Evolutionary conservation across 225 moss, liverwort and hornwort species (phyloP), one percentile per base, ranked within the genome.

Genomic region (Bryum argenteum): DNA sequence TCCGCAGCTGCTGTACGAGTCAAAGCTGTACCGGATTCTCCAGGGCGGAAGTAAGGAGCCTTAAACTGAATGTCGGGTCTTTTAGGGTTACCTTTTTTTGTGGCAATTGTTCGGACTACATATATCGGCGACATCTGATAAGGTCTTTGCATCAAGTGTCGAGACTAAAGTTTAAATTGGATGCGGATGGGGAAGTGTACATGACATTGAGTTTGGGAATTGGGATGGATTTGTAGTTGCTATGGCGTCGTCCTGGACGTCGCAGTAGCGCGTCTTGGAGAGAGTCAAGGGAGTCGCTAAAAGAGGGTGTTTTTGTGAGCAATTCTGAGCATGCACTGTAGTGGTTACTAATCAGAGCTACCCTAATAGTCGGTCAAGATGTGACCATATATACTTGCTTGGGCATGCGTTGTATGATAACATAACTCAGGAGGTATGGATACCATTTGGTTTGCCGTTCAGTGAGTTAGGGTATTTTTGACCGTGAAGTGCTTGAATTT

Each of bases 1-100:
- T 62, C 96, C 93, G 2, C 90, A 91, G 76, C 82, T 93, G 71
- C 83, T 93, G 23, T 87, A 86, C 73, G 96, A 96, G 74, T 91
- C 93, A 4, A 90, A 86, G 83, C 66, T 93, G 17, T 96, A 96
- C 84, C 82, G 89, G 77, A 93, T 96, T 48, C 91, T 93, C 58
- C 95, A 96, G 76, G 95, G 95, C 41, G 95, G 91, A 93, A 96
- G 95, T 96, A 87, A 85, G 93, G 60, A 56, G 38, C 13, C 28
- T 45, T 20, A 54, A 69, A 17, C 16, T 33, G 15, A 41, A 13
- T 15, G 13, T 37, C 14, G 9, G 22, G 22, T 63, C 33, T 15
- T 9, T 2, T 15, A 64, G 12, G 61, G 2, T 43, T 23, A 19
- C n/a, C 11, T 12, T 0, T 16, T 45, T 51, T 71, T 11, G 33